Conservation (phyloP, 2,329 filamentous ascomycete species). For the Fusarium bulbicola region DNA sequence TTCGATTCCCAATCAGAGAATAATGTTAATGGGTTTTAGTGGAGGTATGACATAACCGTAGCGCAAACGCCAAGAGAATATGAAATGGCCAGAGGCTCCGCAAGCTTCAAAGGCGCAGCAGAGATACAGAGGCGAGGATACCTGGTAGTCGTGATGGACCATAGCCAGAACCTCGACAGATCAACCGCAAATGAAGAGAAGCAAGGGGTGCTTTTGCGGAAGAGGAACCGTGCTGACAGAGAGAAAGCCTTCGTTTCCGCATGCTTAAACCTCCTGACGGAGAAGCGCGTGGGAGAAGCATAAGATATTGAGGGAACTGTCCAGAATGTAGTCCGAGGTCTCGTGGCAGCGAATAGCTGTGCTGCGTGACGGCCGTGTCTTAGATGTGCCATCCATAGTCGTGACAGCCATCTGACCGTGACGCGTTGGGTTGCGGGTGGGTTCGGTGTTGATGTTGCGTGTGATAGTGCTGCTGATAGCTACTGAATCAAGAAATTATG, state of each 20-base stretch:
- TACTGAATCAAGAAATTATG: conserved; percentile 29
- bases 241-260: conserved; percentile 14
- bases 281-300: conserved; percentile 35
- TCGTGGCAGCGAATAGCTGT: conserved; percentile 36
- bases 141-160: conserved; percentile 21
- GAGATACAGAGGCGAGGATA: conserved; percentile 29
- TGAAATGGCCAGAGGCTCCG: conserved; percentile 32
- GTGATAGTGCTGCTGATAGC: conserved; percentile 20
- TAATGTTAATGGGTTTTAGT: conserved; percentile 25
- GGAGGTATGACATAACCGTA: conserved; percentile 44
- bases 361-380: conserved; percentile 42
- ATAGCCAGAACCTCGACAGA: conserved; percentile 26
- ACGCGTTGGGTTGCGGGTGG: conserved; percentile 27
- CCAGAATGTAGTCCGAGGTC: conserved; percentile 34
- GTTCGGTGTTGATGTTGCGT: conserved; percentile 23
- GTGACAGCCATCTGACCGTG: conserved; percentile 27
- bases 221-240: background rate
- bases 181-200: conserved; percentile 10
- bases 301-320: conserved; percentile 19
- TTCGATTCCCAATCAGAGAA: conserved; percentile 40
- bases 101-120: conserved; percentile 33
- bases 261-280: conserved; percentile 33
- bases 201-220: background rate
- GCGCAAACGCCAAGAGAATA: conserved; percentile 17
- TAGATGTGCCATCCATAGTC: conserved; percentile 33